Conservation (phyloP, 2,329 filamentous ascomycete species). For the Stagonosporopsis chrysanthemi region DNA sequence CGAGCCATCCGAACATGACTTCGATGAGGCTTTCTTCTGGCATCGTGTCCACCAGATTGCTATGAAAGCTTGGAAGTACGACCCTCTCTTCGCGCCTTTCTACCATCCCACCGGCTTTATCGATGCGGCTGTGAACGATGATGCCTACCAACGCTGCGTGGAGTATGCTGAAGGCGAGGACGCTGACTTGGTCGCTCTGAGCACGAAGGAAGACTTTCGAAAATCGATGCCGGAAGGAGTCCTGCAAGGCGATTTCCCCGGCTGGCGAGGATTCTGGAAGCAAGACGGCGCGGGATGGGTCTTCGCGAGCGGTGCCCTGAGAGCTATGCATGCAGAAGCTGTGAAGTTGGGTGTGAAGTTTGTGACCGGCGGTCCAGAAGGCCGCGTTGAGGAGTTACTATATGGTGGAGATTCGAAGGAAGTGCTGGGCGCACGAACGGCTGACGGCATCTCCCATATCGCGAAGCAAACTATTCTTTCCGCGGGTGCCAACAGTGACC, state of each 20-base stretch:
- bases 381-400: slow-evolving; percentile 51
- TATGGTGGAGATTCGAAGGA: slow-evolving; percentile 34
- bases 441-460: slow-evolving; percentile 51
- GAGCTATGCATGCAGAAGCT: slow-evolving; percentile 56
- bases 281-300: slow-evolving; percentile 61
- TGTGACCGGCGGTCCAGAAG: slow-evolving; percentile 51
- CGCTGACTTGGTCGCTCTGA: slow-evolving; percentile 44
- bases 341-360: slow-evolving; percentile 57
- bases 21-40: slow-evolving; percentile 48
- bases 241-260: slow-evolving; percentile 58
- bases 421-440: slow-evolving; percentile 55
- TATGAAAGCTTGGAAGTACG: slow-evolving; percentile 54
- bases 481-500: slow-evolving; percentile 58
- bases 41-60: slow-evolving; percentile 45
- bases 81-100: slow-evolving; percentile 53
- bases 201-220: slow-evolving; percentile 56
- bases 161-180: slow-evolving; percentile 47
- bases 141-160: slow-evolving; percentile 49
- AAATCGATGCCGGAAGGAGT: slow-evolving; percentile 61
- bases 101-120: slow-evolving; percentile 59
- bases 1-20: slow-evolving; percentile 32
- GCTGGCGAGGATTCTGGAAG: slow-evolving; percentile 61
- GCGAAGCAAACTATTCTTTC: slow-evolving; percentile 58
- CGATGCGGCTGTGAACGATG: slow-evolving; percentile 54
- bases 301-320: slow-evolving; percentile 59